Conservation (phyloP, 2,329 filamentous ascomycete genomes). For the Clarireedia homoeocarpa region DNA sequence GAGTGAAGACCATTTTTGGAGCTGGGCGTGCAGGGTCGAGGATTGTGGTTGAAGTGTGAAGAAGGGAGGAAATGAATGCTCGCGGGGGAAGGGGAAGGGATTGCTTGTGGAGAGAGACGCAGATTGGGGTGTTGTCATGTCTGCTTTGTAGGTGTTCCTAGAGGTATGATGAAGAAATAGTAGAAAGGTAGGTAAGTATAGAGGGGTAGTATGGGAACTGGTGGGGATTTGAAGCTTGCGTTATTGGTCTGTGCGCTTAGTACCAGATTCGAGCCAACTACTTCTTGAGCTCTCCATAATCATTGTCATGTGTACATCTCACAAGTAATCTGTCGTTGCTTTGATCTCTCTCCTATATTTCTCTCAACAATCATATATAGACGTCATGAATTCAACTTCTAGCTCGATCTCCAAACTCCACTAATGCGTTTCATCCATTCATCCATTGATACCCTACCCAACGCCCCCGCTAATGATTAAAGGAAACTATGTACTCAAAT, state of each 20-base stretch:
- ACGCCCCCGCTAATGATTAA: slow-evolving; percentile 24
- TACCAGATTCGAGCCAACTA: too few species aligned
- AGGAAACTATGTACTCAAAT: slow-evolving; percentile 19
- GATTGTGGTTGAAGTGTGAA: slow-evolving; percentile 74
- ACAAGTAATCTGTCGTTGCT: neutral
- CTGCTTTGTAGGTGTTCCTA: neutral
- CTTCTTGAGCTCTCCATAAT: neutral
- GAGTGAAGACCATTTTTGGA: slow-evolving; percentile 77
- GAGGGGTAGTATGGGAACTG: too few species aligned
- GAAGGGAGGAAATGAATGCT: slow-evolving; percentile 76
- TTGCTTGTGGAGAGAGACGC: too few species aligned
- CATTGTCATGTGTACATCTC: neutral
- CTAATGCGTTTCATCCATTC: neutral
- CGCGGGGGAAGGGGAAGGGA: slow-evolving; percentile 49
- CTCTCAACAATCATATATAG: neutral
- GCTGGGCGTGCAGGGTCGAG: slow-evolving; percentile 65
- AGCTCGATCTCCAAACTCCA: neutral
- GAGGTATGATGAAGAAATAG: neutral
- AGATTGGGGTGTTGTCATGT: too few species aligned
- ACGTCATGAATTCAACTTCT: too few species aligned
- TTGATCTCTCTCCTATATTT: neutral
- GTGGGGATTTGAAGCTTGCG: too few species aligned
- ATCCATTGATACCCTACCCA: slow-evolving; percentile 6
- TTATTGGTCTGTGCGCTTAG: too few species aligned
- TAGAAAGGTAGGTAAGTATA: neutral